phyloP scores from a whole-genome alignment of 352 stramenopile genomes.

The Globisporangium nagaii region DNA sequence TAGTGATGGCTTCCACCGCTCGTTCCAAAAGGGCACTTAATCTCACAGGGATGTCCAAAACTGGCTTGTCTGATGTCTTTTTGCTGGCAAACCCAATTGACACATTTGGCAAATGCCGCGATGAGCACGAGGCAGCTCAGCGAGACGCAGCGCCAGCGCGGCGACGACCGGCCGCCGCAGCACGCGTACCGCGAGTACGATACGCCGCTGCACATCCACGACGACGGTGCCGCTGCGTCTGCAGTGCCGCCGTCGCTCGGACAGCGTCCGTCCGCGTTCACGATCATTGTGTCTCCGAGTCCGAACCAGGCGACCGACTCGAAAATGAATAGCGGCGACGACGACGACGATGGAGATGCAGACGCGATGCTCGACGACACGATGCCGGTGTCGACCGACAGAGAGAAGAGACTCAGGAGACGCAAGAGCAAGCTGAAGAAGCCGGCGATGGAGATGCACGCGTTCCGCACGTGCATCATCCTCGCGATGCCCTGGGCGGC shows the following conservation, averaged over 20 bases:
- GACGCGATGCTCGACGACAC: conserved; percentile 1
- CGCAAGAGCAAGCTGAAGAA: neutral
- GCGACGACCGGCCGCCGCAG: neutral
- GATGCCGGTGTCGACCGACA: neutral
- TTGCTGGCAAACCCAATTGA: neutral
- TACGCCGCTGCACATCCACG: neutral
- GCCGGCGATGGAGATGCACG: conserved; percentile 9
- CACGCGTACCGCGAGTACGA: neutral
- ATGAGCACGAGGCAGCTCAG: conserved; percentile 1
- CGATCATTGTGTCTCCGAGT: conserved; percentile 9
- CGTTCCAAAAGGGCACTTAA: neutral
- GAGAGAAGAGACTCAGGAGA: neutral
- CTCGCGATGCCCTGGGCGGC: conserved; percentile 69
- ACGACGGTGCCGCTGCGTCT: neutral
- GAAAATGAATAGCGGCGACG: neutral
- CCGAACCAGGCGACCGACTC: neutral
- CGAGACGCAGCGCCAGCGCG: neutral
- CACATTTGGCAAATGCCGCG: neutral
- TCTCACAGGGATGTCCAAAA: neutral
- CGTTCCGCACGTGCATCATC: conserved; percentile 58
- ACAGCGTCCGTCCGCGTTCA: neutral
- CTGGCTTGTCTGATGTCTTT: neutral
- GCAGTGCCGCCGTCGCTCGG: neutral
- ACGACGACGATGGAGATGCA: neutral
- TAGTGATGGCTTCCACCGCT: neutral